Evolutionary conservation across 1,284 basidiomycete genomes (phyloP).

Genomic region (Ceratobasidium sp.): DNA sequence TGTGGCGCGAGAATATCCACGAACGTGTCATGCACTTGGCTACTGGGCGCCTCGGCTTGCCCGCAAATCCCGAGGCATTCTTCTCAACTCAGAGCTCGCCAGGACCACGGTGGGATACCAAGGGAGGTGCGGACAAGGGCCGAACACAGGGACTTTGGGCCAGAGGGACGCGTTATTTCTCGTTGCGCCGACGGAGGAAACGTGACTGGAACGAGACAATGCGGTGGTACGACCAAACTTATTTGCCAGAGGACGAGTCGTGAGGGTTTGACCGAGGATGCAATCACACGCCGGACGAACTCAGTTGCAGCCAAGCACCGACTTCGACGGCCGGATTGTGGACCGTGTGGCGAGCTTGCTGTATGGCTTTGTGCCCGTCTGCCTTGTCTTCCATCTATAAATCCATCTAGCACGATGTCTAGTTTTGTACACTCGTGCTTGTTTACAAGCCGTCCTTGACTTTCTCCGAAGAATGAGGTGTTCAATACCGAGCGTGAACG

Average conservation of each 20-base stretch:
- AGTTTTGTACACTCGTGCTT: neutral
- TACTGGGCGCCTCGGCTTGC: slow-evolving; percentile 65
- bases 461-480: slow-evolving; percentile 33
- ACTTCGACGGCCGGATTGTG: neutral
- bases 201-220: slow-evolving; percentile 87
- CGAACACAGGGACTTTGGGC: slow-evolving; percentile 70
- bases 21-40: slow-evolving; percentile 69
- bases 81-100: slow-evolving; percentile 33
- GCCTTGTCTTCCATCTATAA: slow-evolving; percentile 1
- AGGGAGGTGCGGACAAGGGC: slow-evolving; percentile 69
- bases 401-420: slow-evolving; percentile 8
- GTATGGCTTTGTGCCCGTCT: slow-evolving; percentile 1
- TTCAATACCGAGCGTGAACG: neutral
- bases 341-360: neutral
- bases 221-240: slow-evolving; percentile 76
- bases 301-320: slow-evolving; percentile 27
- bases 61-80: slow-evolving; percentile 68
- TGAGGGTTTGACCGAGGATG: slow-evolving; percentile 33
- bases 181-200: slow-evolving; percentile 75
- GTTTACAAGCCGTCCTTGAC: neutral
- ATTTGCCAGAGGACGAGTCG: slow-evolving; percentile 62
- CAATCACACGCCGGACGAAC: slow-evolving; percentile 11
- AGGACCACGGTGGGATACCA: slow-evolving; percentile 48
- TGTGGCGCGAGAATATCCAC: slow-evolving; percentile 61
- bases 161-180: slow-evolving; percentile 73